These are phyloP conservation scores for Suillus brevipes DNA, from an alignment of 768 basidiomycete species.

Conservation along the genomic window DNA sequence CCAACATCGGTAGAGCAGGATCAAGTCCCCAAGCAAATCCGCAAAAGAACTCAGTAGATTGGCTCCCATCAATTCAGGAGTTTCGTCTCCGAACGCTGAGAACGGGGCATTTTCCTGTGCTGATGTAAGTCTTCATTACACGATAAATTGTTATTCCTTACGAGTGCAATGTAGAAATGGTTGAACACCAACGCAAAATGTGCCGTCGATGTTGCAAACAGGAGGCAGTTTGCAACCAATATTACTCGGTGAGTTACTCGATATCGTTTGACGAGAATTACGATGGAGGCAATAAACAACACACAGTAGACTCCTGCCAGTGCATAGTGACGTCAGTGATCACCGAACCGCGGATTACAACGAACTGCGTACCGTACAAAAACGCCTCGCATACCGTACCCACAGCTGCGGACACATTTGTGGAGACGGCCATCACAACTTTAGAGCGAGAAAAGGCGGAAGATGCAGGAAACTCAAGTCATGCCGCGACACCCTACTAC, in stretches of 20 bases:
- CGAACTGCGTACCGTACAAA: conserved; percentile 23
- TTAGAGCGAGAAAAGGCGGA: not conserved
- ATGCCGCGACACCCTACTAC: not conserved
- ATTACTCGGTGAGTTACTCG: not conserved
- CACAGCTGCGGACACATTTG: not conserved
- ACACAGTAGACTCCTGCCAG: conserved; percentile 12
- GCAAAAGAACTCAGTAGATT: conserved; percentile 26
- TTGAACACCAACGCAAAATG: conserved; percentile 22
- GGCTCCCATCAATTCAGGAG: conserved; percentile 17
- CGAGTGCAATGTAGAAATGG: conserved; percentile 22
- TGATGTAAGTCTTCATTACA: not conserved
- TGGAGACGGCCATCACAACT: not conserved
- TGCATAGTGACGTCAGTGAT: not conserved
- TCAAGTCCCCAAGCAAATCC: conserved; percentile 23
- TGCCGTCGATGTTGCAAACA: conserved; percentile 19
- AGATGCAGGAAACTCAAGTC: not conserved
- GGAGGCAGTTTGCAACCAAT: conserved; percentile 14
- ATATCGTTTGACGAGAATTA: conserved; percentile 12
- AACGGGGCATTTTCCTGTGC: conserved; percentile 17
- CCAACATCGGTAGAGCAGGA: conserved; percentile 37
- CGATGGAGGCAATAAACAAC: conserved; percentile 17
- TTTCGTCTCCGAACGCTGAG: conserved; percentile 20
- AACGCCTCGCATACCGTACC: conserved; percentile 27
- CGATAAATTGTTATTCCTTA: conserved; percentile 13
- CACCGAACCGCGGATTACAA: not conserved